Evolutionary conservation across 2,329 filamentous ascomycete species (phyloP), one percentile per base, ranked within the genome.

Genomic region (Nothophoma quercina): DNA sequence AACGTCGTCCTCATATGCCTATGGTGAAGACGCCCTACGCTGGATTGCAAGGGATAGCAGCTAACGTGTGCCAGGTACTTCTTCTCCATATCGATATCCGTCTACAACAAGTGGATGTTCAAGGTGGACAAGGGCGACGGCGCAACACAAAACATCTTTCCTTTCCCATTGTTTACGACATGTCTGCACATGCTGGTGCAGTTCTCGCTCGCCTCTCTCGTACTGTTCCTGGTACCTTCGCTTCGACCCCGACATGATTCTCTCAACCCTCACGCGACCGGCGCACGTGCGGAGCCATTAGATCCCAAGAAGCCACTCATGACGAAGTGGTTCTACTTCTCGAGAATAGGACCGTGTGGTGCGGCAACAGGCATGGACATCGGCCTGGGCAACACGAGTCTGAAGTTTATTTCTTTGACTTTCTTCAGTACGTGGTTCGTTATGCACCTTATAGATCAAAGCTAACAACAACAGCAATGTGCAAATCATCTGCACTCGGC

Each of bases 21-120:
- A 59, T 99, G 95, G 93, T 95, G 56, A 12, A 45, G 18, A 34
- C 19, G 6, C 12, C 3, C 26, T 49, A 40, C 21, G 2, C 16
- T 9, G 7, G 28, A 34, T 19, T 12, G 22, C 25, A 22, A n/a
- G 13, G 18, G 7, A 21, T 7, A 15, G 23, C 7, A 41, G 39
- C 66, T 67, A 51, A 69, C 50, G 51, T 4, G 8, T 5, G 22
- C 23, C 56, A 79, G 77, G 78, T 86, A 90, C 71, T 78, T 92
- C 30, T 98, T 98, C 76, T 97, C 93, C 15, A 84, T 98, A 60
- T 91, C 90, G 41, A 96, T 74, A 34, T 74, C 71, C 34, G 69
- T 74, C 88, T 99, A 98, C 81, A 99, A 99, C 83, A 98, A 97
- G 79, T 98, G 95, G 95, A 98, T 99, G 93, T 98, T 99, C 77